Evolutionary conservation across 2,329 filamentous ascomycete species (phyloP).

Genomic region (Fusarium sp.): DNA sequence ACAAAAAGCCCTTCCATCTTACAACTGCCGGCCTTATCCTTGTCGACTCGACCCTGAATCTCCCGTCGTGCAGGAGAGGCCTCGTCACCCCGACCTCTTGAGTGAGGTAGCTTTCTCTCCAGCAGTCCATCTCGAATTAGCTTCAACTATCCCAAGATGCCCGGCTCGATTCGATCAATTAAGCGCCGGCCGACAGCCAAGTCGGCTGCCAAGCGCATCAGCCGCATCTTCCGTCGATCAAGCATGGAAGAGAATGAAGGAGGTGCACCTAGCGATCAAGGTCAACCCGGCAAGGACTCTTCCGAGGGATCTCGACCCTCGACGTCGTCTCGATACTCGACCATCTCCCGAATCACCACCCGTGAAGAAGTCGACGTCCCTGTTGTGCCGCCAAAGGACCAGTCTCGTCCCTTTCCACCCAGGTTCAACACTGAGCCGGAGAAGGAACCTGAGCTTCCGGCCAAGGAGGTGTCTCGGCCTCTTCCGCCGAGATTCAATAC

Average conservation of each 20-base stretch:
- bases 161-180: slow-evolving; percentile 31
- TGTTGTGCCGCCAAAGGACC: slow-evolving; percentile 6
- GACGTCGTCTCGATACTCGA: slow-evolving; percentile 30
- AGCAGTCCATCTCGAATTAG: not conserved
- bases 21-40: not conserved
- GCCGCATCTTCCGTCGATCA: slow-evolving; percentile 32
- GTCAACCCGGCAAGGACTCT: slow-evolving; percentile 15
- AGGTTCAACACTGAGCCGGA: slow-evolving; percentile 20
- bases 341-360: slow-evolving; percentile 25
- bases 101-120: not conserved
- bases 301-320: slow-evolving; percentile 12
- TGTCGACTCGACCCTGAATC: slow-evolving; percentile 5
- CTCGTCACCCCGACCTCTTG: not conserved
- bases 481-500: slow-evolving; percentile 18
- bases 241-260: slow-evolving; percentile 24
- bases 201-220: slow-evolving; percentile 34
- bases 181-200: slow-evolving; percentile 30
- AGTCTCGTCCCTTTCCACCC: slow-evolving; percentile 16
- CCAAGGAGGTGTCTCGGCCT: slow-evolving; percentile 4
- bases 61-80: not conserved
- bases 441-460: not conserved
- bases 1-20: not conserved
- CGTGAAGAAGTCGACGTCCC: slow-evolving; percentile 20
- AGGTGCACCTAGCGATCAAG: not conserved
- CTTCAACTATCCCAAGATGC: slow-evolving; percentile 5